Conservation (phyloP, 495 filamentous ascomycete genomes). For the Zalerion maritima region DNA sequence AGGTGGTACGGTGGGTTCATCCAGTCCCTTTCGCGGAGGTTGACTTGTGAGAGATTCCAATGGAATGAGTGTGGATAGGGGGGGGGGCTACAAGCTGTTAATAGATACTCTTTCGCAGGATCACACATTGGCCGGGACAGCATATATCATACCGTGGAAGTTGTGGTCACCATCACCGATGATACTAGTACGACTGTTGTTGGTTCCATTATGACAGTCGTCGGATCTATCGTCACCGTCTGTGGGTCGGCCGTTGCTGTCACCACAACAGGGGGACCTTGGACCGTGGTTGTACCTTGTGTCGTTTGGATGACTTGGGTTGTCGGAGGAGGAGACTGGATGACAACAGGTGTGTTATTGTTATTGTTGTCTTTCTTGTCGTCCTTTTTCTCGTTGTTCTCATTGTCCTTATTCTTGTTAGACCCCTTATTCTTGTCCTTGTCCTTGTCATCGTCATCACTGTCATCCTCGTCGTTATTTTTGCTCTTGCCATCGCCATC, state of each 20-base stretch:
- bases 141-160: no score
- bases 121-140: no score
- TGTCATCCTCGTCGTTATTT: constrained; percentile 5
- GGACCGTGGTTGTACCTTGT: neutral
- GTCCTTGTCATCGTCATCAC: constrained; percentile 8
- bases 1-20: no score
- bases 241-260: neutral
- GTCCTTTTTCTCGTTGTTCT: constrained; percentile 2
- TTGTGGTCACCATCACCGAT: no score
- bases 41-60: no score
- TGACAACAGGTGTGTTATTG: no score
- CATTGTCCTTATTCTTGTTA: constrained; percentile 5
- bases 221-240: neutral
- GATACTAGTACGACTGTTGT: neutral
- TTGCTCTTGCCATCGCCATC: constrained; percentile 2
- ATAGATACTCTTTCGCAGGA: no score
- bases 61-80: no score
- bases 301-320: no score
- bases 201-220: neutral
- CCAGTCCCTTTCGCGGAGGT: no score
- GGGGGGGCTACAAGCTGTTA: no score
- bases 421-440: constrained; percentile 5
- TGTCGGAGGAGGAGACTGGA: no score
- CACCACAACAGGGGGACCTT: constrained; percentile 2
- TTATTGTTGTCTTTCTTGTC: constrained; percentile 2